Evolutionary conservation across 2,329 filamentous ascomycete genomes (phyloP).

Genomic region (Aspergillus piperis): DNA sequence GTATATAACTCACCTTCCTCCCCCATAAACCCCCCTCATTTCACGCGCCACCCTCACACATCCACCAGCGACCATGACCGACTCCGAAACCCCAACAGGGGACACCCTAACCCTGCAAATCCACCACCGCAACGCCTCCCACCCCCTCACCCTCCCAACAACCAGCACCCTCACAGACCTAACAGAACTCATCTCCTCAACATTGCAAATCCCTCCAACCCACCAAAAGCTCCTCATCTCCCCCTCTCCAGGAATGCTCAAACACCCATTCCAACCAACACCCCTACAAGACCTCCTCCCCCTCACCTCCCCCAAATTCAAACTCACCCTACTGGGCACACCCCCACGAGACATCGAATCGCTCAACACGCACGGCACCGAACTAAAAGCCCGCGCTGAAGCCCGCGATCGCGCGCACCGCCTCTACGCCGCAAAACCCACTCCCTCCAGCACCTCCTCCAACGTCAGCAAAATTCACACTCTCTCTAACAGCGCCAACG

Average conservation of each 20-base stretch:
- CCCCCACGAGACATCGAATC: constrained; percentile 44
- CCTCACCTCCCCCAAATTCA: constrained; percentile 41
- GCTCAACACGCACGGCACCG: constrained; percentile 41
- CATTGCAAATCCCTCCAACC: constrained; percentile 41
- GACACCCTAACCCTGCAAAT: constrained; percentile 49
- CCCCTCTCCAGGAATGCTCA: constrained; percentile 51
- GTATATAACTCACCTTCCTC: neutral
- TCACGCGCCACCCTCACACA: neutral
- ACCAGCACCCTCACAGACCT: constrained; percentile 55
- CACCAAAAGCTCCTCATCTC: constrained; percentile 51
- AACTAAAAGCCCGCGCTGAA: constrained; percentile 26
- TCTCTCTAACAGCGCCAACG: constrained; percentile 22
- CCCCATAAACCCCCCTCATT: neutral
- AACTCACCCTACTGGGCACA: constrained; percentile 51
- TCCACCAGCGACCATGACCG: neutral
- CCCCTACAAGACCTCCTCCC: constrained; percentile 37
- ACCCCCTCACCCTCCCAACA: constrained; percentile 50
- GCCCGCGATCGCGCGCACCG: constrained; percentile 19
- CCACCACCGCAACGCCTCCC: constrained; percentile 56
- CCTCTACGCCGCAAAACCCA: constrained; percentile 29
- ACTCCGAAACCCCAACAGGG: neutral
- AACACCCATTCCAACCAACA: constrained; percentile 45
- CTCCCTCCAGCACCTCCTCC: constrained; percentile 61
- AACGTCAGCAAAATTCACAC: constrained; percentile 29
- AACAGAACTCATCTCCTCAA: constrained; percentile 34